Evolutionary conservation across 345 rosid genomes (phyloP), one percentile per base, ranked within the genome.

Genomic region (Camelina sativa): DNA sequence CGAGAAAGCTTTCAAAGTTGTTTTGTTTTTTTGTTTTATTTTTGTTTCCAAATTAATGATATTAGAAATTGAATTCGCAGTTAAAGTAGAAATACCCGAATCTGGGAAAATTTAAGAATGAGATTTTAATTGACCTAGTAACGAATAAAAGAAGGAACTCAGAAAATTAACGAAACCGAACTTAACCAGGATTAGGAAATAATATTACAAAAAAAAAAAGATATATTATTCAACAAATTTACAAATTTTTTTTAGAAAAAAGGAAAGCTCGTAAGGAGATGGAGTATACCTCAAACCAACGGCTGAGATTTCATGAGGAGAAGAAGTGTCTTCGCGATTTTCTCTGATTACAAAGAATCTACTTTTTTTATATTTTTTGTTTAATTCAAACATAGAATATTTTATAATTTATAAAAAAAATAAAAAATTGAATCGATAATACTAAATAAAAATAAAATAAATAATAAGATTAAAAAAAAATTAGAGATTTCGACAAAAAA

Each of bases 81-180:
- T 77, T 71, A 71, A 77, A 76, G 59, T 63, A 62, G 41, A 68
- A 34, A 69, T 69, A 76, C 67, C 66, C 75, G 64, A 76, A 76
- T 76, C 80, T 64, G 71, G 67, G 72, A 70, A 62, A 38, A 44
- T 44, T 71, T 40, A 71, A 50, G 68, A 77, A 77, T 11, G 56
- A 23, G 53, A 71, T 38, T 60, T 43, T 47, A 71, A 71, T 65
- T 78, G 81, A 72, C 73, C 72, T 58, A 71, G 76, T 77, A 62
- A 71, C 75, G 71, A 69, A 54, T 69, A 28, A 4, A 16, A 17
- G 17, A 54, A 69, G 80, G 55, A 68, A 41, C 74, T 17, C 40
- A 68, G n/a, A 28, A 69, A 38, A 38, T 9, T 9, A 75, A 60
- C 55, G 22, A 25, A 23, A 77, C 80, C 80, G 72, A 71, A 71